phyloP scores from a whole-genome alignment of 75 land plant genomes.

The Pseudotsuga menziesii region DNA sequence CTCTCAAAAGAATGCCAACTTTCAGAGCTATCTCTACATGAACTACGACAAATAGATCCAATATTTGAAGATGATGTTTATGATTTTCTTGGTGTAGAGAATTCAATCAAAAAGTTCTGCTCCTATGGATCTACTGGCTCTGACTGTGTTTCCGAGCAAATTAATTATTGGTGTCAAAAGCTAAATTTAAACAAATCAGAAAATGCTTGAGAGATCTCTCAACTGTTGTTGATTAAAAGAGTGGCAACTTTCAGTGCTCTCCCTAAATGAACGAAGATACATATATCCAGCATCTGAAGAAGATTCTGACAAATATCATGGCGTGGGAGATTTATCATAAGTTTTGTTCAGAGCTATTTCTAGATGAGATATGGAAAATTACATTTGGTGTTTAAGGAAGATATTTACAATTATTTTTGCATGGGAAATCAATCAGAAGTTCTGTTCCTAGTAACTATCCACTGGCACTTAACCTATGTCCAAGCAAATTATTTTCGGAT shows the following conservation, averaged over 20 bases:
- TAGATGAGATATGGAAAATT: neutral
- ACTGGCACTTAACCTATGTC: neutral
- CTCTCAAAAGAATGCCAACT: conserved; percentile 61
- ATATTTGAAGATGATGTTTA: conserved; percentile 87
- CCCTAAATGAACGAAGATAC: neutral
- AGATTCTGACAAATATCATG: too few species aligned
- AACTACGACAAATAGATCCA: conserved; percentile 51
- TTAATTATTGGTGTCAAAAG: conserved; percentile 61
- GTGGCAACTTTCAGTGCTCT: neutral
- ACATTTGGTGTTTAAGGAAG: too few species aligned
- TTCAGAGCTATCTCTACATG: conserved; percentile 55
- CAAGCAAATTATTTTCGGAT: neutral
- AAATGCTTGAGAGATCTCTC: neutral
- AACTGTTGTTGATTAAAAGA: neutral
- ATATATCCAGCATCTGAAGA: neutral
- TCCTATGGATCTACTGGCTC: conserved; percentile 96
- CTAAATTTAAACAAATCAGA: conserved; percentile 31
- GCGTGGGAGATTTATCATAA: neutral
- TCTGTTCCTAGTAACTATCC: too few species aligned
- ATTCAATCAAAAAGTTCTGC: conserved; percentile 66
- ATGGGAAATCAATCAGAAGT: too few species aligned
- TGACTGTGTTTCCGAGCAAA: conserved; percentile 59
- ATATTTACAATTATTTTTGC: too few species aligned
- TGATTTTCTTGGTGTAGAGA: conserved; percentile 79
- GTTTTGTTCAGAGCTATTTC: neutral